phyloP scores from a whole-genome alignment of 371 early-diverging fungal genomes.

The Circinella umbellata region DNA sequence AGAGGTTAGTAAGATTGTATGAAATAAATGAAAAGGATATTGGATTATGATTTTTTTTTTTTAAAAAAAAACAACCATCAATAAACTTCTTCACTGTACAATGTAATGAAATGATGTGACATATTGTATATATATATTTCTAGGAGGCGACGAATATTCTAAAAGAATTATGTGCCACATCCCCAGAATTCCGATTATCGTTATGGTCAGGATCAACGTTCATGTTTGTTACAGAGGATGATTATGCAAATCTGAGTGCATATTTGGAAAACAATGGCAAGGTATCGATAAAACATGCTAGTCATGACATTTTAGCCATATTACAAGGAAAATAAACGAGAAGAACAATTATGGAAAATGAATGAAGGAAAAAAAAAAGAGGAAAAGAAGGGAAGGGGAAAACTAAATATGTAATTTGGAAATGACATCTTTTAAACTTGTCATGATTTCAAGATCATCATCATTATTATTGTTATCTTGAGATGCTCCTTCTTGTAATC shows the following conservation, averaged over 20 bases:
- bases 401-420: conserved; percentile 22
- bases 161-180: conserved; percentile 14
- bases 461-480: neutral
- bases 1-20: neutral
- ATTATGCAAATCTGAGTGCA: conserved; percentile 19
- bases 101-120: no score
- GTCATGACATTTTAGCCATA: conserved; percentile 8
- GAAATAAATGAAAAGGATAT: no score
- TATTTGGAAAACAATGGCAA: conserved; percentile 24
- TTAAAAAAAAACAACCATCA: neutral
- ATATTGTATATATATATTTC: neutral
- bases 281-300: conserved; percentile 18
- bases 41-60: no score
- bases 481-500: conserved; percentile 5
- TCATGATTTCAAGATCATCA: conserved; percentile 25
- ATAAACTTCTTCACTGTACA: no score
- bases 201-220: conserved; percentile 24
- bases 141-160: conserved; percentile 22
- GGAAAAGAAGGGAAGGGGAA: neutral
- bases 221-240: conserved; percentile 21
- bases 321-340: conserved; percentile 3
- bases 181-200: conserved; percentile 20
- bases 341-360: no score
- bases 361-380: neutral
- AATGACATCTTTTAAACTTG: conserved; percentile 26